Conservation (phyloP, 495 filamentous ascomycete species). For the Hypoxylon rickii region DNA sequence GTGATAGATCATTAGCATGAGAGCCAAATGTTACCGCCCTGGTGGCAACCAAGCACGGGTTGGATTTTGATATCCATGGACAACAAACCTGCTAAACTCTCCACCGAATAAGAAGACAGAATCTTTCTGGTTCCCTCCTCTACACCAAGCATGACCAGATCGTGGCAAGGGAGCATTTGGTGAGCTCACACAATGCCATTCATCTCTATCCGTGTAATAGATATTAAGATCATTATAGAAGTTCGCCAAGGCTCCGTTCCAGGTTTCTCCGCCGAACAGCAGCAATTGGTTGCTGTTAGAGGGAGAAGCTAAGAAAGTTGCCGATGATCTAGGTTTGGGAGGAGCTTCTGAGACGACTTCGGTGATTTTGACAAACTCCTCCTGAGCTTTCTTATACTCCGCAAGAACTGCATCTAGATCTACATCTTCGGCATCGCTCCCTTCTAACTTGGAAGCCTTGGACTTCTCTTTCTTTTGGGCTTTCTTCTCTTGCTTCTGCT, state of each 20-base stretch:
- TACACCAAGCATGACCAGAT: slow-evolving; percentile 90
- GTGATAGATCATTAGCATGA: slow-evolving; percentile 51
- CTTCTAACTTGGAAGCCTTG: slow-evolving; percentile 58
- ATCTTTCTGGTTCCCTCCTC: slow-evolving; percentile 78
- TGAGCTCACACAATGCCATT: slow-evolving; percentile 86
- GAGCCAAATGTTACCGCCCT: slow-evolving; percentile 35
- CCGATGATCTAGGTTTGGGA: slow-evolving; percentile 75
- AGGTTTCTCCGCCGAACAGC: slow-evolving; percentile 81
- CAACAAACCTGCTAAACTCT: slow-evolving; percentile 51
- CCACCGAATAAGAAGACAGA: slow-evolving; percentile 92
- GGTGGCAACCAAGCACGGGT: too few species aligned
- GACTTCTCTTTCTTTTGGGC: slow-evolving; percentile 66
- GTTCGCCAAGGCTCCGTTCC: slow-evolving; percentile 65
- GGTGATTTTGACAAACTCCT: slow-evolving; percentile 90
- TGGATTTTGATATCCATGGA: too few species aligned
- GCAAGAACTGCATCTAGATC: slow-evolving; percentile 96
- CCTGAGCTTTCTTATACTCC: slow-evolving; percentile 82
- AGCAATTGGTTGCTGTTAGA: slow-evolving; percentile 87
- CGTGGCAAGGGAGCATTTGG: slow-evolving; percentile 91
- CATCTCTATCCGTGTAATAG: slow-evolving; percentile 82
- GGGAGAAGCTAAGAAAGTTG: slow-evolving; percentile 81
- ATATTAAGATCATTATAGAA: slow-evolving; percentile 80
- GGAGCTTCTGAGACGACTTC: slow-evolving; percentile 72
- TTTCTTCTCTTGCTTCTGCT: slow-evolving; percentile 66
- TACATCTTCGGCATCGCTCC: slow-evolving; percentile 87